Evolutionary conservation across 2,329 filamentous ascomycete genomes (phyloP).

Genomic region (Botryosphaeria agaves): DNA sequence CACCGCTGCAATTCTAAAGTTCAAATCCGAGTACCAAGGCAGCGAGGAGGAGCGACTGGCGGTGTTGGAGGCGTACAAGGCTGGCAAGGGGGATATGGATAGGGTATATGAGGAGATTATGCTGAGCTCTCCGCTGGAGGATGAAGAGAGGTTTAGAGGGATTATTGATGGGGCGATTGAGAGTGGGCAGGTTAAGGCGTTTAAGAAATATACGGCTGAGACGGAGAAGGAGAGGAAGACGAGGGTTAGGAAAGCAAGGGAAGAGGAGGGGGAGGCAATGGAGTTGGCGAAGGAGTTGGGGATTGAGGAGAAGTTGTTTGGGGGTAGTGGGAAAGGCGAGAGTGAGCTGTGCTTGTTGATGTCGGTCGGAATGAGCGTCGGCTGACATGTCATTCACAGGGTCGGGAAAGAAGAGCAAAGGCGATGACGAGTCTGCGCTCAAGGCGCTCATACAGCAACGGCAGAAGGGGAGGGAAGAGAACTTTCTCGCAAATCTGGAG

Average conservation of each 20-base stretch:
- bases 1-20: constrained; percentile 53
- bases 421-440: constrained; percentile 29
- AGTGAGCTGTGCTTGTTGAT: constrained; percentile 6
- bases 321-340: constrained; percentile 12
- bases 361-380: constrained; percentile 8
- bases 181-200: constrained; percentile 46
- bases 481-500: constrained; percentile 56
- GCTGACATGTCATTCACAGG: constrained; percentile 16
- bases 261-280: constrained; percentile 56
- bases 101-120: constrained; percentile 68
- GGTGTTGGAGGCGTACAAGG: constrained; percentile 58
- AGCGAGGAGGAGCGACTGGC: constrained; percentile 74
- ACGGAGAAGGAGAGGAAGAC: constrained; percentile 24
- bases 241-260: constrained; percentile 39
- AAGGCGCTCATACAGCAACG: constrained; percentile 59
- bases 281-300: constrained; percentile 60
- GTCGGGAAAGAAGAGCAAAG: constrained; percentile 28
- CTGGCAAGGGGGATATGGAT: constrained; percentile 58
- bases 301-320: constrained; percentile 52
- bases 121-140: constrained; percentile 65
- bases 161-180: constrained; percentile 73
- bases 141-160: constrained; percentile 67
- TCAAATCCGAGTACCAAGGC: constrained; percentile 64
- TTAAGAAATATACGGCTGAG: constrained; percentile 56
- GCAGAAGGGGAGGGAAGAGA: constrained; percentile 42